These are phyloP conservation scores for Pachyrhizus erosus DNA, from an alignment of 306 rosid species.

Conservation along the genomic window DNA sequence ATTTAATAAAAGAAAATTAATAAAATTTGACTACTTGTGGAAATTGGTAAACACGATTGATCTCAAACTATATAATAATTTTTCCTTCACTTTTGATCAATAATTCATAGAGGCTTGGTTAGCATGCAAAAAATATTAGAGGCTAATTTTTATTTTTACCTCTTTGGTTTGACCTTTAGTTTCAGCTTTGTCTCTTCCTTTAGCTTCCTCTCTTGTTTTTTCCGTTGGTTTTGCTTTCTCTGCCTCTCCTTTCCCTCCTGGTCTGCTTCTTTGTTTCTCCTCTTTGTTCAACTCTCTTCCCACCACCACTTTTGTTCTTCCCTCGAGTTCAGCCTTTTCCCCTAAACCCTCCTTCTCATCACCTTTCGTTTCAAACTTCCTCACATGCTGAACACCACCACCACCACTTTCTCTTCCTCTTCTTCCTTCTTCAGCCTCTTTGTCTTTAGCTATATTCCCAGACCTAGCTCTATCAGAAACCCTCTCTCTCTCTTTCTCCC, in stretches of 20 bases:
- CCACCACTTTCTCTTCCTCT: constrained; percentile 6
- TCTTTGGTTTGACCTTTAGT: not conserved
- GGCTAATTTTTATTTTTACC: not conserved
- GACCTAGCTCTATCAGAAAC: constrained; percentile 38
- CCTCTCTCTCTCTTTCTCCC: constrained; percentile 26
- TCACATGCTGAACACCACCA: constrained; percentile 24
- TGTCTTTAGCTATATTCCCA: constrained; percentile 27
- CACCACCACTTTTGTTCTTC: not conserved
- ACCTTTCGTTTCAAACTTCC: constrained; percentile 34
- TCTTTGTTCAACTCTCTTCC: not conserved
- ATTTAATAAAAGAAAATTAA: not conserved
- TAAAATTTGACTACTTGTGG: too few relatives aligned
- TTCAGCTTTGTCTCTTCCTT: constrained; percentile 8
- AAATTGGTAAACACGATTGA: too few relatives aligned
- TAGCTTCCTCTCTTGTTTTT: not conserved
- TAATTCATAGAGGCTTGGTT: not conserved
- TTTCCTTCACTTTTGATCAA: not conserved
- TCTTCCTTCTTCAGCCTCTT: constrained; percentile 33
- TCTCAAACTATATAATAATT: not conserved
- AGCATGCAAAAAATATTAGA: not conserved
- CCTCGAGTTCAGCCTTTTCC: not conserved
- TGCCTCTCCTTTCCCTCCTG: constrained; percentile 4
- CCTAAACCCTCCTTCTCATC: constrained; percentile 30
- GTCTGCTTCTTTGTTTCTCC: not conserved
- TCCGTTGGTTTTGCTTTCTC: constrained; percentile 12